phyloP scores from a whole-genome alignment of 2,329 filamentous ascomycete species.

The Pseudovirgaria hyperparasitica region DNA sequence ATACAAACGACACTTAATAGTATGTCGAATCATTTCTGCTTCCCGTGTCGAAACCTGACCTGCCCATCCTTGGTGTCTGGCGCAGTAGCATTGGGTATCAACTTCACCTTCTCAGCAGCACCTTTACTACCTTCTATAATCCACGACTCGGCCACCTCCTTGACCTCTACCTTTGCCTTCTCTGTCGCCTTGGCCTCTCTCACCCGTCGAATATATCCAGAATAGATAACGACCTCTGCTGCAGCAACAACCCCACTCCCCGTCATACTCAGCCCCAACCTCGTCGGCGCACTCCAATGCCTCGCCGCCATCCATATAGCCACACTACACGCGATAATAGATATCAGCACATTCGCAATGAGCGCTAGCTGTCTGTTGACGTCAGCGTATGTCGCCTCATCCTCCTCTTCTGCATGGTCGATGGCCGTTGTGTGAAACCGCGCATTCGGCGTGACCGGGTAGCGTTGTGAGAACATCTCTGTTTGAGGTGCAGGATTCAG shows the following conservation, averaged over 20 bases:
- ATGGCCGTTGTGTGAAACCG: conserved; percentile 37
- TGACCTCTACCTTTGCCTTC: conserved; percentile 48
- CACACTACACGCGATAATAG: conserved; percentile 64
- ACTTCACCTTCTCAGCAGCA: background rate
- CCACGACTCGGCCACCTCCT: conserved; percentile 62
- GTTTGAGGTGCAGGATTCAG: conserved; percentile 43
- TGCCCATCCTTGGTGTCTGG: too few species aligned
- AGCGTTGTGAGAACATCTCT: conserved; percentile 49
- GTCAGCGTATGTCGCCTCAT: conserved; percentile 57
- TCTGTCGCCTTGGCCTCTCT: conserved; percentile 54
- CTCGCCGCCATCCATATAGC: conserved; percentile 67
- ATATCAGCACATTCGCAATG: conserved; percentile 82
- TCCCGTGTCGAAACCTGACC: too few species aligned
- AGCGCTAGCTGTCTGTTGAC: conserved; percentile 71
- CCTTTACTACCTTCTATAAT: conserved; percentile 30
- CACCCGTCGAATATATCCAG: conserved; percentile 60
- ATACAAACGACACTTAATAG: background rate
- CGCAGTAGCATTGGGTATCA: background rate
- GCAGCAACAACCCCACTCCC: conserved; percentile 58
- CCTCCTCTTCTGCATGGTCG: conserved; percentile 28
- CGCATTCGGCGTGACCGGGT: conserved; percentile 39
- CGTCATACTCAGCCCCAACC: conserved; percentile 58
- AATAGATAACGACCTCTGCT: conserved; percentile 67
- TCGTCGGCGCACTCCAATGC: conserved; percentile 61
- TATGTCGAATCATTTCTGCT: too few species aligned